A percentile compares a stretch with the other conserved stretches of the same genome.
These are phyloP conservation scores for Penstemon newberryi DNA, from an alignment of 257 asterid species.

Conservation along the genomic window DNA sequence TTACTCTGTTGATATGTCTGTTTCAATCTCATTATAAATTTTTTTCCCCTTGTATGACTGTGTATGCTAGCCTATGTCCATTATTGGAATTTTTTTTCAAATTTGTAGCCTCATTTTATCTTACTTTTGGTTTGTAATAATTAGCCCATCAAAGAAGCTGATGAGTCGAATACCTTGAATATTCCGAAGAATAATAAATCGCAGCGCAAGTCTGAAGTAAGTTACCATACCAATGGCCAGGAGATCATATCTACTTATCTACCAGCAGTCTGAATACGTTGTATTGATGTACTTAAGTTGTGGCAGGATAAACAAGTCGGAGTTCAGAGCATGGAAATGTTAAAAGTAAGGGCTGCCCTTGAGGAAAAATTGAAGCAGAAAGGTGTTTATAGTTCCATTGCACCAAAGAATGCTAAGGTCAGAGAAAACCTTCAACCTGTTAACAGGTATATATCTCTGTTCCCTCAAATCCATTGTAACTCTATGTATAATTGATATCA, in stretches of 20 bases:
- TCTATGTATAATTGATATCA: conserved; percentile 1
- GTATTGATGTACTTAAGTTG: conserved; percentile 21
- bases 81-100: neutral
- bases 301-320: conserved; percentile 68
- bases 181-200: conserved; percentile 35
- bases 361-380: conserved; percentile 83
- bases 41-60: neutral
- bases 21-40: neutral
- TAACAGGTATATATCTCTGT: conserved; percentile 56
- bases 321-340: conserved; percentile 78
- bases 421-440: conserved; percentile 46
- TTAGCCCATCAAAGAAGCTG: conserved; percentile 45
- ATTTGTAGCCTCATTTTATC: conserved; percentile 21
- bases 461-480: neutral
- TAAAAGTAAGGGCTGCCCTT: conserved; percentile 80
- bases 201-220: conserved; percentile 57
- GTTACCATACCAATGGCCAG: conserved; percentile 17
- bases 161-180: conserved; percentile 38
- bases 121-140: conserved; percentile 8
- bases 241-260: neutral
- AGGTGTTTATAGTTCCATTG: conserved; percentile 62
- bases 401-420: conserved; percentile 44
- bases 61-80: neutral
- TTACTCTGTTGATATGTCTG: neutral
- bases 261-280: conserved; percentile 5